Conservation (phyloP, 2,329 filamentous ascomycete species). For the Exophiala sideris region DNA sequence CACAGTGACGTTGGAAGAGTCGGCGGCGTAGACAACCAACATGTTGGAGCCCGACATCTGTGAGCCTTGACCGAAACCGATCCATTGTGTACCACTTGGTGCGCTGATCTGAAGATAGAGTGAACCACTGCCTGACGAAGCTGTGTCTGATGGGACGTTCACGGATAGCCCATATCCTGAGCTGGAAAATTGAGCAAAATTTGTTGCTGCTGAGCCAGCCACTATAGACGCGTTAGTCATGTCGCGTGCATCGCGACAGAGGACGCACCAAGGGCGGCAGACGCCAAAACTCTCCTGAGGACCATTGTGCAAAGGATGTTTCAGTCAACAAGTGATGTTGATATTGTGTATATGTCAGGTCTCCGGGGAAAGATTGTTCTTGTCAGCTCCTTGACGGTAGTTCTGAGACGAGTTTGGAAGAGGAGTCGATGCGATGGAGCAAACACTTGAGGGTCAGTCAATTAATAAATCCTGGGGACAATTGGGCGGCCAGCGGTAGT, state of each 20-base stretch:
- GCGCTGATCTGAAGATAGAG: constrained; percentile 58
- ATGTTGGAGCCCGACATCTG: constrained; percentile 56
- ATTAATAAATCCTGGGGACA: background rate
- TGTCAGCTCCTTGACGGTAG: background rate
- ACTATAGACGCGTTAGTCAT: constrained; percentile 35
- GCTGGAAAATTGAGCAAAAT: constrained; percentile 22
- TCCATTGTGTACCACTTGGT: constrained; percentile 52
- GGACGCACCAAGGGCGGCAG: constrained; percentile 13
- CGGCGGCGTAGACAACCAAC: constrained; percentile 56
- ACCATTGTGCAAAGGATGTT: constrained; percentile 9
- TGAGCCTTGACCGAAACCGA: constrained; percentile 55
- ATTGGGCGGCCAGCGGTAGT: background rate
- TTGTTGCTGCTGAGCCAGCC: constrained; percentile 18
- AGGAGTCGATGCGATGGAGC: background rate
- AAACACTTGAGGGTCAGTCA: too few species aligned
- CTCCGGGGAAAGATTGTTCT: background rate
- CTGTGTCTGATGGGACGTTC: constrained; percentile 54
- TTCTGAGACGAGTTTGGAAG: background rate
- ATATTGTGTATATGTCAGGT: constrained; percentile 1
- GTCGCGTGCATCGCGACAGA: constrained; percentile 2
- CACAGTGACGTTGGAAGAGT: constrained; percentile 55
- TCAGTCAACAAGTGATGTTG: background rate
- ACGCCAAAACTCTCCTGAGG: constrained; percentile 14
- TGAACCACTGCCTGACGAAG: constrained; percentile 50
- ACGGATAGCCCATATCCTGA: constrained; percentile 35